Percentiles rank a stretch among this genome's conserved stretches.
These are phyloP conservation scores for Fusarium sp. DNA, from an alignment of 2,329 filamentous ascomycete species.

Conservation along the genomic window DNA sequence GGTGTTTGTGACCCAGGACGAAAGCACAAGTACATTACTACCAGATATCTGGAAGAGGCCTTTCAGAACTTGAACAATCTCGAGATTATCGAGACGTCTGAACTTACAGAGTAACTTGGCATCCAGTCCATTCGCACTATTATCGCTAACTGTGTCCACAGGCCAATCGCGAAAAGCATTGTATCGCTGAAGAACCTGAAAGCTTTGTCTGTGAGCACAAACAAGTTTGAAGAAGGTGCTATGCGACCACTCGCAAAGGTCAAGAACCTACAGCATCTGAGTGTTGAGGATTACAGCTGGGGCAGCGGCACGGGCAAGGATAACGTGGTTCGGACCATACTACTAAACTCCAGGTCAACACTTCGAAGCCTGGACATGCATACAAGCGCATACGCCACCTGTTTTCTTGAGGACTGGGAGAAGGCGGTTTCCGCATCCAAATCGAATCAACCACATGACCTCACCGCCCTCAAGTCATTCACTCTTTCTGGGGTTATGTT, in stretches of 20 bases:
- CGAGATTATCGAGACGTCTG: constrained; percentile 17
- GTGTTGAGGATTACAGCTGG: background rate
- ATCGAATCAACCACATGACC: background rate
- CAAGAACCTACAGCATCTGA: constrained; percentile 28
- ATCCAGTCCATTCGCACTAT: background rate
- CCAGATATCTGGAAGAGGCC: constrained; percentile 31
- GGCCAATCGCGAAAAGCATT: constrained; percentile 19
- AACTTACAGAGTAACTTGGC: constrained; percentile 20
- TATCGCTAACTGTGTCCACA: constrained; percentile 7
- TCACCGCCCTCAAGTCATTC: constrained; percentile 20
- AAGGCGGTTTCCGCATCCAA: background rate
- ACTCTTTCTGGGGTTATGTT: background rate
- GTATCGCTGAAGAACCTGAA: constrained; percentile 15
- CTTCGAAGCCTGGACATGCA: constrained; percentile 8
- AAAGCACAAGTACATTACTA: constrained; percentile 23
- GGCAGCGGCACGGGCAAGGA: background rate
- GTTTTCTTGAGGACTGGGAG: constrained; percentile 2
- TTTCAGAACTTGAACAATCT: constrained; percentile 24
- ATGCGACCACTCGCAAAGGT: background rate
- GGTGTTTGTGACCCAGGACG: background rate
- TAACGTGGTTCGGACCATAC: background rate
- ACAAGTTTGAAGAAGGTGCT: background rate
- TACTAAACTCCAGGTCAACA: constrained; percentile 30
- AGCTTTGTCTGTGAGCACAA: constrained; percentile 11
- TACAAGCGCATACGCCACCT: background rate